Base-by-base conservation (phyloP, 805 yeast genomes). In the Metschnikowia sp. region DNA sequence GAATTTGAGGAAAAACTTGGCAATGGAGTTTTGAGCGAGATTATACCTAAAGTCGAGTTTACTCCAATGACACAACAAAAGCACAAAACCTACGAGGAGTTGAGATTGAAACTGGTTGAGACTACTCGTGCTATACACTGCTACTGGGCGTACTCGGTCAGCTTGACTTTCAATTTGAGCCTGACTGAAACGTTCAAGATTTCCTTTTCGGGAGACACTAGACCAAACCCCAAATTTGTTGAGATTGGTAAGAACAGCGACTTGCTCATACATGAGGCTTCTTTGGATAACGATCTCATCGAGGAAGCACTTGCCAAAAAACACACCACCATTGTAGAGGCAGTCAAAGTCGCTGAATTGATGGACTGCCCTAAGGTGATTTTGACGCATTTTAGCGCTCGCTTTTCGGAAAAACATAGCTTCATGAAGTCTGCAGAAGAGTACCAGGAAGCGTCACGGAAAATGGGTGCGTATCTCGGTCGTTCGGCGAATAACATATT, bases 141-240 rank as follows among this genome's bases (percentile, higher is more conserved):
- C 64, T 80, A 79, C 22, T 81, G 84, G 81, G 80, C 98, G 0
- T 92, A 90, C 63, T 71, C 75, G 3, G 67, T 68, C 10, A 81
- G 86, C 13, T 77, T 83, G 36, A 63, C 80, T 0, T 72, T 91
- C 10, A 61, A 75, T 2, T 77, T 85, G 45, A 65, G 64, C 49
- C 52, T 50, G 3, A 45, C 54, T 1, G 66, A 64, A 13, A 49
- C 59, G 0, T 89, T 89, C 70, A 85, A 80, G 55, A 72, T 91
- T 1, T 84, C 97, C 0, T 94, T 88, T 62, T 89, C 97, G 2
- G 99, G 99, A 10, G 99, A 94, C 62, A 88, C 98, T 0, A 79
- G 97, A 57, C 99, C 99, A 0, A 83, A 82, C 53, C 59, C 68
- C 3, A 67, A 63, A 41, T 90, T 90, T 65, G 79, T 85, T 0